Percentiles rank a stretch among this genome's conserved stretches.
phyloP scores from a whole-genome alignment of 257 asterid species.

The Petrea volubilis region DNA sequence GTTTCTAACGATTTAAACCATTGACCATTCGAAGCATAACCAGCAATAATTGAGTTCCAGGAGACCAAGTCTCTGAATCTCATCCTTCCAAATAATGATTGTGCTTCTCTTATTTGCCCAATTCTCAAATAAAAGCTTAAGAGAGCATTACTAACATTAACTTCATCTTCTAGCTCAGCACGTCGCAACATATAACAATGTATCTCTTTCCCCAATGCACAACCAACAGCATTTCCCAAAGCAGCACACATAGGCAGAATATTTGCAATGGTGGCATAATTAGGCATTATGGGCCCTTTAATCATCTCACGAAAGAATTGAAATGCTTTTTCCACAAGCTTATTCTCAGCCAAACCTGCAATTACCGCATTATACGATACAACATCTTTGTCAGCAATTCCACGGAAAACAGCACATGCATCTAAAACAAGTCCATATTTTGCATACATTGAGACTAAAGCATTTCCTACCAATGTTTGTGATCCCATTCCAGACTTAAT shows the following conservation, averaged over 20 bases:
- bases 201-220: conserved; percentile 55
- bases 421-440: conserved; percentile 54
- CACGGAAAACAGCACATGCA: conserved; percentile 56
- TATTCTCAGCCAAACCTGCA: conserved; percentile 74
- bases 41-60: conserved; percentile 80
- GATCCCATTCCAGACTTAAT: conserved; percentile 65
- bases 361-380: conserved; percentile 80
- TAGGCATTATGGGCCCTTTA: conserved; percentile 48
- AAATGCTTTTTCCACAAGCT: conserved; percentile 50
- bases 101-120: conserved; percentile 51
- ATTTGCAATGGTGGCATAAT: conserved; percentile 69
- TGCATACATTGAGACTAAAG: conserved; percentile 80
- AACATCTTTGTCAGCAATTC: conserved; percentile 69
- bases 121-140: conserved; percentile 66
- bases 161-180: conserved; percentile 46
- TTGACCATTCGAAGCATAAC: conserved; percentile 60
- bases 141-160: conserved; percentile 60
- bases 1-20: conserved; percentile 54
- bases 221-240: conserved; percentile 33
- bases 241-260: conserved; percentile 59
- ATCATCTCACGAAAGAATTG: conserved; percentile 53
- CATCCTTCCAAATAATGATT: conserved; percentile 51
- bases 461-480: conserved; percentile 75
- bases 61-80: conserved; percentile 61
- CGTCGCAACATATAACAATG: conserved; percentile 66